A percentile compares a stretch with the other conserved stretches of the same genome.
Conservation (phyloP, 2,329 filamentous ascomycete genomes). For the Stagonosporopsis rhizophila region DNA sequence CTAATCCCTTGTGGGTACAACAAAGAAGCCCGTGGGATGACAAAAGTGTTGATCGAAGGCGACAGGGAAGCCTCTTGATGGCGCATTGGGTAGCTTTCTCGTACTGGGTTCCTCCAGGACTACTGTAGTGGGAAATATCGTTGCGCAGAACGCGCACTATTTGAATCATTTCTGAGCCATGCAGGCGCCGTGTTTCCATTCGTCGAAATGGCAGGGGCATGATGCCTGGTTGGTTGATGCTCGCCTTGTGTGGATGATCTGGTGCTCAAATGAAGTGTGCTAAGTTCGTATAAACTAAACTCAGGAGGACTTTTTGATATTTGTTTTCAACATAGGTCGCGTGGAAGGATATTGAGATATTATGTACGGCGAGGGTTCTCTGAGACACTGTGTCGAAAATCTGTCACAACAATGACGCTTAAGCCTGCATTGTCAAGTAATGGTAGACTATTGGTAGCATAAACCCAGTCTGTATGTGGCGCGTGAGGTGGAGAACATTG, state of each 20-base stretch:
- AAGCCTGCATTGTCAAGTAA: background rate
- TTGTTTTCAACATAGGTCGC: background rate
- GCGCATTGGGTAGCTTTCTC: slow-evolving; percentile 14
- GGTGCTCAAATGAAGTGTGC: background rate
- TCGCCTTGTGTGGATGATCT: background rate
- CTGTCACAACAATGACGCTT: background rate
- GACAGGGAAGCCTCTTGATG: slow-evolving; percentile 33
- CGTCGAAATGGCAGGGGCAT: slow-evolving; percentile 17
- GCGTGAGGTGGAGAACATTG: background rate
- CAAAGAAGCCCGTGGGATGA: slow-evolving; percentile 30
- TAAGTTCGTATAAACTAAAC: no score
- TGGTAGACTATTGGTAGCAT: background rate
- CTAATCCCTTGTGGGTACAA: slow-evolving; percentile 32
- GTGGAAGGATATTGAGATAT: background rate
- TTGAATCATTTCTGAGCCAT: slow-evolving; percentile 33
- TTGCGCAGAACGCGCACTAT: slow-evolving; percentile 31
- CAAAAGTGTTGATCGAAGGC: slow-evolving; percentile 29
- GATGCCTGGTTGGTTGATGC: background rate
- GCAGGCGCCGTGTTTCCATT: slow-evolving; percentile 27
- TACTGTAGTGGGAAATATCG: slow-evolving; percentile 9
- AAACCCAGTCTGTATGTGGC: background rate
- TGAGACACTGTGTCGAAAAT: background rate
- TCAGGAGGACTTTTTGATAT: background rate
- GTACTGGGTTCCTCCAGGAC: slow-evolving; percentile 11
- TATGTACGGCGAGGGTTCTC: background rate